These are phyloP conservation scores for Neurospora sp. DNA, from an alignment of 2,329 filamentous ascomycete species.

Conservation along the genomic window DNA sequence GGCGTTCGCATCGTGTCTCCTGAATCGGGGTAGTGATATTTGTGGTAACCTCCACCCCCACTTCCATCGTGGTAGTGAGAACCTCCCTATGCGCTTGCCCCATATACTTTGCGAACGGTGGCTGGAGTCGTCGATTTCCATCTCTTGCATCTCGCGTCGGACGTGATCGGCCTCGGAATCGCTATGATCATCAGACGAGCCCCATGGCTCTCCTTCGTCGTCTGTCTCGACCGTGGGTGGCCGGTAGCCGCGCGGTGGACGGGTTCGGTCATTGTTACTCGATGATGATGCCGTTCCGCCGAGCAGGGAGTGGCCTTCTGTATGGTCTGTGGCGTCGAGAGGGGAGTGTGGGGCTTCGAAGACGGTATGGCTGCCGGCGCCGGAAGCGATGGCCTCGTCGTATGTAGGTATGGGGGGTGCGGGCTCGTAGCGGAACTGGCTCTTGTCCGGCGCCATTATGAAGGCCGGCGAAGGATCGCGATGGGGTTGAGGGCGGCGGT, in stretches of 20 bases:
- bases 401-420: slow-evolving; percentile 74
- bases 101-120: slow-evolving; percentile 34
- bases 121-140: slow-evolving; percentile 68
- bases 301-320: slow-evolving; percentile 70
- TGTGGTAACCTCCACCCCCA: slow-evolving; percentile 44
- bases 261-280: slow-evolving; percentile 15
- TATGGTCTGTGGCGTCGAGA: slow-evolving; percentile 53
- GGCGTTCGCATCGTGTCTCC: slow-evolving; percentile 21
- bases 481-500: not conserved
- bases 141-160: slow-evolving; percentile 76
- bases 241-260: slow-evolving; percentile 53
- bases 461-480: not conserved
- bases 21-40: slow-evolving; percentile 30
- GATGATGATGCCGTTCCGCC: slow-evolving; percentile 19
- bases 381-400: slow-evolving; percentile 61
- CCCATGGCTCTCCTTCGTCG: slow-evolving; percentile 50
- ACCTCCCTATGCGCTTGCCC: slow-evolving; percentile 45
- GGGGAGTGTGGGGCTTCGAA: slow-evolving; percentile 36
- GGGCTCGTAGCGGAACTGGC: slow-evolving; percentile 43
- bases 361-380: slow-evolving; percentile 39
- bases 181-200: slow-evolving; percentile 30
- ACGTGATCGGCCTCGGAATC: slow-evolving; percentile 53
- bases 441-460: slow-evolving; percentile 38
- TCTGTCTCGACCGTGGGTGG: slow-evolving; percentile 73
- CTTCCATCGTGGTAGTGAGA: slow-evolving; percentile 44